A percentile compares a stretch with the other conserved stretches of the same genome.
These are phyloP conservation scores for Penicillium nordicum DNA, from an alignment of 2,329 filamentous ascomycete genomes.

Conservation along the genomic window DNA sequence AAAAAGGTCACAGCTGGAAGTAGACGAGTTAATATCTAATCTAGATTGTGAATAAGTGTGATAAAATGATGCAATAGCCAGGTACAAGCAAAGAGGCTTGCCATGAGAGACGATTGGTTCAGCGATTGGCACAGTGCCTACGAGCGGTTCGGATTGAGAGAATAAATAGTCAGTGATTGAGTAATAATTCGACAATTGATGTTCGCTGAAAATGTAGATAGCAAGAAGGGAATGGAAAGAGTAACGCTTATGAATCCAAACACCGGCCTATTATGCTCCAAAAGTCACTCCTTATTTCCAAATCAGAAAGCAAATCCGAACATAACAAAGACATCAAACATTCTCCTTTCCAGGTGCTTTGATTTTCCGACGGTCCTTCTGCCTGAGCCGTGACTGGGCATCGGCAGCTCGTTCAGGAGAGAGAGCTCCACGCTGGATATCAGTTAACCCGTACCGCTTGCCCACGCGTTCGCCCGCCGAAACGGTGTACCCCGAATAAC, in stretches of 20 bases:
- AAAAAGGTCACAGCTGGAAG: neutral
- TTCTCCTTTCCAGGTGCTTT: slow-evolving; percentile 36
- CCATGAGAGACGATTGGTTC: neutral
- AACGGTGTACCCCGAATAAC: slow-evolving; percentile 20
- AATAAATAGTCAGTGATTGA: neutral
- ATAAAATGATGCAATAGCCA: neutral
- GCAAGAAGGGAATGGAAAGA: neutral
- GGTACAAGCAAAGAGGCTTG: neutral
- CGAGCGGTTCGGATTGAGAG: neutral
- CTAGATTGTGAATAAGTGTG: neutral
- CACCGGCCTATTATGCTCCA: neutral
- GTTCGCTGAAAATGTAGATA: slow-evolving; percentile 3
- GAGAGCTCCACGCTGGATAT: slow-evolving; percentile 24
- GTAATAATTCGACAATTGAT: neutral
- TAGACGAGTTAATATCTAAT: neutral
- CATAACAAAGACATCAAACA: neutral
- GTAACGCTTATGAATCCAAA: neutral
- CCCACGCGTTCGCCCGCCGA: slow-evolving; percentile 20
- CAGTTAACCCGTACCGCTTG: slow-evolving; percentile 22
- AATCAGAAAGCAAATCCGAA: neutral
- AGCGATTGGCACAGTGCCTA: neutral
- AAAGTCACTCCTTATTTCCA: slow-evolving; percentile 2
- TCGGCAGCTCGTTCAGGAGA: slow-evolving; percentile 34
- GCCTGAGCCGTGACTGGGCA: slow-evolving; percentile 36
- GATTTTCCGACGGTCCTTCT: slow-evolving; percentile 25